Conservation (phyloP, 2,329 filamentous ascomycete species). For the Curvularia sp. region DNA sequence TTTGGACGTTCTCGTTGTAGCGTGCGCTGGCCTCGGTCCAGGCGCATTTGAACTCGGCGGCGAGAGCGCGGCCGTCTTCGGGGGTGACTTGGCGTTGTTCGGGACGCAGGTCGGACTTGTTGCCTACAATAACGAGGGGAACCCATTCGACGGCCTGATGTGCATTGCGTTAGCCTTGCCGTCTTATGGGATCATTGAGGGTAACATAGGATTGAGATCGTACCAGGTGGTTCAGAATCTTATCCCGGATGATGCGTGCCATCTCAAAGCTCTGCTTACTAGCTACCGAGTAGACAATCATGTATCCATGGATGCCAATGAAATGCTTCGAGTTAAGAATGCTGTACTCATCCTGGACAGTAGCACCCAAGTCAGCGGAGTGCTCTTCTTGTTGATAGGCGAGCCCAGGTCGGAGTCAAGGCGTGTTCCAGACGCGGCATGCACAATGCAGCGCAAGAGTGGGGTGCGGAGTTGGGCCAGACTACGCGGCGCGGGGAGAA, state of each 20-base stretch:
- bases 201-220: slow-evolving; percentile 34
- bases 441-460: slow-evolving; percentile 16
- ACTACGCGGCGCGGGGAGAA: slow-evolving; percentile 24
- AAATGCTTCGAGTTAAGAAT: slow-evolving; percentile 99
- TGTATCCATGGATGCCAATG: slow-evolving; percentile 98
- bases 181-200: neutral
- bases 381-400: slow-evolving; percentile 4
- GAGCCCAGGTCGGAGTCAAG: slow-evolving; percentile 2
- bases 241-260: slow-evolving; percentile 93
- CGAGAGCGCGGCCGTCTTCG: slow-evolving; percentile 84
- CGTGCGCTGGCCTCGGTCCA: slow-evolving; percentile 95
- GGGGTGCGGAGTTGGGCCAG: slow-evolving; percentile 23
- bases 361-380: slow-evolving; percentile 31
- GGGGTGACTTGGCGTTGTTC: slow-evolving; percentile 90
- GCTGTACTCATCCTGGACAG: slow-evolving; percentile 87
- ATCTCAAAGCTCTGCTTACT: slow-evolving; percentile 96
- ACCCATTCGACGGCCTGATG: slow-evolving; percentile 85
- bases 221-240: slow-evolving; percentile 95
- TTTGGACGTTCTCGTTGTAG: slow-evolving; percentile 91
- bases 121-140: slow-evolving; percentile 92
- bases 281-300: slow-evolving; percentile 97
- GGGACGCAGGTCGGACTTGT: slow-evolving; percentile 92
- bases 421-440: slow-evolving; percentile 1
- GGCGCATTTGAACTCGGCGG: slow-evolving; percentile 86
- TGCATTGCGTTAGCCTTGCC: slow-evolving; percentile 15